Evolutionary conservation across 345 rosid genomes (phyloP), one percentile per base, ranked within the genome.

Genomic region (Linum trigynum): DNA sequence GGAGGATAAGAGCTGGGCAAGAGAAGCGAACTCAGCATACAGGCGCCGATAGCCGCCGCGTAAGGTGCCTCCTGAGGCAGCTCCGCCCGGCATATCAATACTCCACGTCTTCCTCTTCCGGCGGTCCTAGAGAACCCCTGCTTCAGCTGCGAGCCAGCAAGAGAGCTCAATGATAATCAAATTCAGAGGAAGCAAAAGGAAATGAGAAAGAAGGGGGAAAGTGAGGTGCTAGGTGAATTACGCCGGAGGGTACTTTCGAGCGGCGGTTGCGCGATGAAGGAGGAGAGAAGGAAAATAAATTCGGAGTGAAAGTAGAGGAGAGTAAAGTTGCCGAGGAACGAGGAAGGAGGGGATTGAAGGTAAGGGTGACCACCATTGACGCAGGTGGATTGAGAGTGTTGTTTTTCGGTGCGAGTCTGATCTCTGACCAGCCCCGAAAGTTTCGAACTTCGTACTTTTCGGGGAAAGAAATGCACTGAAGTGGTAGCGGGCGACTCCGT

Each of bases 1-100:
- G 69, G 38, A 59, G 61, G 50, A 3, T 64, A 75, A 16, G 79
- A 69, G 59, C 51, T 76, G 2, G 99, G 88, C 39, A 94, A 71
- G 0, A 86, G 65, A 74, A 88, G 73, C 9, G 99, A 88, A 40
- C 89, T 86, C 38, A 94, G 81, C 74, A 94, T 73, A 63, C 84
- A 90, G 35, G 82, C 83, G 42, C 96, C 96, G 41, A 94, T 88
- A 10, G 91, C 92, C 0, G 77, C 80, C 9, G 81, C 87, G 48
- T 85, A 82, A 17, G 96, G 91, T 32, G 87, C 87, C 42, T 90
- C 96, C 37, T 68, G 67, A 5, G 88, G 82, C 40, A 90, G 79
- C 57, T 82, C 92, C 55, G 89, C 91, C 75, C 84, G 76, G 82
- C 97, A 87, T 53, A 68, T 59, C 55, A 48, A 11, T 11, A 43